Evolutionary conservation across 306 rosid species (phyloP).

Genomic region (Gastrolobium bilobum): DNA sequence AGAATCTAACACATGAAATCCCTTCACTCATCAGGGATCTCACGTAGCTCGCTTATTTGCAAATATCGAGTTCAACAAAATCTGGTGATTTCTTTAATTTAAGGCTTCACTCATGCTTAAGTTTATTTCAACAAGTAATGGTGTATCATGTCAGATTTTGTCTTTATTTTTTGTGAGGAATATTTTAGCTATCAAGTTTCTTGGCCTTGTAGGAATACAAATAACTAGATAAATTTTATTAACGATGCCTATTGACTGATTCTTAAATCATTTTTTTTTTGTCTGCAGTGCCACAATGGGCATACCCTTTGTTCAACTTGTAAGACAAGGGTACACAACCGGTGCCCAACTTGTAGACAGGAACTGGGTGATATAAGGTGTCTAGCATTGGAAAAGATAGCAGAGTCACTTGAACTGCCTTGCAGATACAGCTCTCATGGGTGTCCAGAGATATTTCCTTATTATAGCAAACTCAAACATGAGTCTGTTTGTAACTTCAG

Average conservation of each 20-base stretch:
- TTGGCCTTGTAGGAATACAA: background rate
- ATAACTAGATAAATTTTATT: background rate
- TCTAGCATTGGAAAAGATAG: constrained; percentile 74
- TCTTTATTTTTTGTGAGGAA: background rate
- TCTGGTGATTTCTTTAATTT: constrained; percentile 15
- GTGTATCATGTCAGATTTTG: constrained; percentile 11
- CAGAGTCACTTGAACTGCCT: constrained; percentile 74
- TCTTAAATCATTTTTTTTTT: constrained; percentile 16
- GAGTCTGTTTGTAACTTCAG: constrained; percentile 70
- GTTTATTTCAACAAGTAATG: constrained; percentile 24
- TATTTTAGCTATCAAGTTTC: background rate
- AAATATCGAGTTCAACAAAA: background rate
- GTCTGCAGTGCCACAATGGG: constrained; percentile 73
- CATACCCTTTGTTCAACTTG: constrained; percentile 79
- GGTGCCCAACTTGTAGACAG: constrained; percentile 75
- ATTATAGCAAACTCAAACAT: constrained; percentile 75
- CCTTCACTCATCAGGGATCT: background rate
- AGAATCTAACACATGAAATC: background rate
- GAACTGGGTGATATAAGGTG: constrained; percentile 80
- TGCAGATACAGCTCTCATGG: constrained; percentile 68
- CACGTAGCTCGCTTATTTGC: constrained; percentile 4
- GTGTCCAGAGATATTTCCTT: constrained; percentile 75
- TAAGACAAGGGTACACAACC: constrained; percentile 71
- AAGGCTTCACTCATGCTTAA: background rate
- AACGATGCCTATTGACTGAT: constrained; percentile 34